Evolutionary conservation across 75 land plant species (phyloP).

Genomic region (Pinus tabuliformis): DNA sequence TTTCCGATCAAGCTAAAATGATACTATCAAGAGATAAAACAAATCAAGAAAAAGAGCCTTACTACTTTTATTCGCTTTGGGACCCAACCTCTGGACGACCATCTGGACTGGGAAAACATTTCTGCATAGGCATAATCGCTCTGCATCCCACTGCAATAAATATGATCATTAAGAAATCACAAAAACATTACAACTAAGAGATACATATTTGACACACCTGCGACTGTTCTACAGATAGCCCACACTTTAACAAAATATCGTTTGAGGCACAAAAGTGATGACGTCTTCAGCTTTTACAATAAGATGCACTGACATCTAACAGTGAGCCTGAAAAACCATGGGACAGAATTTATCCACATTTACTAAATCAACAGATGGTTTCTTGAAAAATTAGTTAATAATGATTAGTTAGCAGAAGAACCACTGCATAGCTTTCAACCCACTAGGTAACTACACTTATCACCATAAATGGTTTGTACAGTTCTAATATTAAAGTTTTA

Average conservation of each 20-base stretch:
- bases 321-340: not conserved
- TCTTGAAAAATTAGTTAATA: no score
- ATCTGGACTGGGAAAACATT: slow-evolving; percentile 69
- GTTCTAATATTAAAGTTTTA: no score
- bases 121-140: slow-evolving; percentile 82
- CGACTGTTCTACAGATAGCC: not conserved
- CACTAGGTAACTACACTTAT: no score
- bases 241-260: no score
- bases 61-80: slow-evolving; percentile 78
- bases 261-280: not conserved
- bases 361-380: no score
- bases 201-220: not conserved
- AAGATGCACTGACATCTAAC: not conserved
- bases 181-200: not conserved
- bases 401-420: no score
- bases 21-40: not conserved
- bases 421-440: no score
- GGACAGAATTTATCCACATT: no score
- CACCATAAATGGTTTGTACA: no score
- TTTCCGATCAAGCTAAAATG: not conserved
- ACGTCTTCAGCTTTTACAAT: not conserved
- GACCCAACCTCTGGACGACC: slow-evolving; percentile 74
- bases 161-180: not conserved
- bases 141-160: slow-evolving; percentile 56
- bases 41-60: slow-evolving; percentile 8